A percentile compares a stretch with the other conserved stretches of the same genome.
phyloP scores from a whole-genome alignment of 495 filamentous ascomycete genomes.

The Daldinia grandis region DNA sequence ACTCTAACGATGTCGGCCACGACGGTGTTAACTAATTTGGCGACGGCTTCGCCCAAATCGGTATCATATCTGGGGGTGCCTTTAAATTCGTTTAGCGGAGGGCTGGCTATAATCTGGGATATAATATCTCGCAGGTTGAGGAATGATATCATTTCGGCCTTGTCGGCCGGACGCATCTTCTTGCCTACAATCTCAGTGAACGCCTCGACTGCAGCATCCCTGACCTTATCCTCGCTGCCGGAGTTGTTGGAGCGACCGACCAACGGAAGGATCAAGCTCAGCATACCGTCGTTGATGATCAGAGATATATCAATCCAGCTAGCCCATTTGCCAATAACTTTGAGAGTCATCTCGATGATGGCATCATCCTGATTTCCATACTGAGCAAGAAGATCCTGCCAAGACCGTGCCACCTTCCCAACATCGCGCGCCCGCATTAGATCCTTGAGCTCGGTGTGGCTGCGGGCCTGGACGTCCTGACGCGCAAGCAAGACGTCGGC shows the following conservation, averaged over 20 bases:
- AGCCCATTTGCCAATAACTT: slow-evolving; percentile 91
- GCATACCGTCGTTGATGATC: slow-evolving; percentile 85
- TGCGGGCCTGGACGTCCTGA: slow-evolving; percentile 74
- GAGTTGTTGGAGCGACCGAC: slow-evolving; percentile 64
- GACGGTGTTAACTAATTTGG: slow-evolving; percentile 92
- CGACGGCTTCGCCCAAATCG: slow-evolving; percentile 92
- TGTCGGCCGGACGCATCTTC: slow-evolving; percentile 94
- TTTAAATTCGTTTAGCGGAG: slow-evolving; percentile 76
- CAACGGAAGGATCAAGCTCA: slow-evolving; percentile 82
- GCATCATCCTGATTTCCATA: slow-evolving; percentile 78
- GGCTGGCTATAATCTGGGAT: slow-evolving; percentile 79
- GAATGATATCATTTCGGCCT: slow-evolving; percentile 90
- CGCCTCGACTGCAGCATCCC: slow-evolving; percentile 88
- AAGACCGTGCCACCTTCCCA: slow-evolving; percentile 82
- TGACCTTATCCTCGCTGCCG: slow-evolving; percentile 71
- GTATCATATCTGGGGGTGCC: slow-evolving; percentile 88
- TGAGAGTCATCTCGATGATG: slow-evolving; percentile 86
- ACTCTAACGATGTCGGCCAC: slow-evolving; percentile 85
- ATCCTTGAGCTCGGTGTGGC: slow-evolving; percentile 88
- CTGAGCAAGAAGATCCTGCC: slow-evolving; percentile 86
- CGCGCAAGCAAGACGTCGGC: slow-evolving; percentile 87
- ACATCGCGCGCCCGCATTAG: slow-evolving; percentile 84
- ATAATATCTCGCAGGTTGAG: slow-evolving; percentile 86
- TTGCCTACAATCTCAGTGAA: slow-evolving; percentile 96
- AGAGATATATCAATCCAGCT: slow-evolving; percentile 97